Conservation (phyloP, 2,329 filamentous ascomycete species). For the Venturia asperata region DNA sequence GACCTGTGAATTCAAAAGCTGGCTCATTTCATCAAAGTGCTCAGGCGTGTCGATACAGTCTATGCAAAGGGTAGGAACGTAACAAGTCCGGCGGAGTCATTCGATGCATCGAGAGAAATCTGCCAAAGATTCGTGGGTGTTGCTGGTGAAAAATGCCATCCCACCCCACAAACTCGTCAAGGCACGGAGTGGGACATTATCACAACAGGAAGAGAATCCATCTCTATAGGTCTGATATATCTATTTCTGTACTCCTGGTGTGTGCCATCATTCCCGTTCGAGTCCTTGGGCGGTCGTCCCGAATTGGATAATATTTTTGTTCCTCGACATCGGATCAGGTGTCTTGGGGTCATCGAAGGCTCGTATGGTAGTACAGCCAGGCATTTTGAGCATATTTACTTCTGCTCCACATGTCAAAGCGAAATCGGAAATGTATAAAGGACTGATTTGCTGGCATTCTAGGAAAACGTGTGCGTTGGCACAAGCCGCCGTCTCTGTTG, state of each 20-base stretch:
- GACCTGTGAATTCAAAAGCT: no score
- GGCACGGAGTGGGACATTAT: not conserved
- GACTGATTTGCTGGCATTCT: not conserved
- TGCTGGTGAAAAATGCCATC: not conserved
- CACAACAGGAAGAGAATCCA: not conserved
- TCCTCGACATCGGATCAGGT: no score
- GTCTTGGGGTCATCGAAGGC: no score
- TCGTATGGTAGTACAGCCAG: not conserved
- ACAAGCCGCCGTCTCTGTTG: not conserved
- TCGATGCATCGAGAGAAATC: no score
- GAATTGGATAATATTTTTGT: not conserved
- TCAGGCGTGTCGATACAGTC: no score
- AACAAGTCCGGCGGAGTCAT: no score
- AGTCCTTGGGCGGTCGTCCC: not conserved
- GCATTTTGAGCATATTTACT: not conserved
- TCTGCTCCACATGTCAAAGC: not conserved
- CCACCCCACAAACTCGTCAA: not conserved
- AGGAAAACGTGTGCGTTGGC: not conserved
- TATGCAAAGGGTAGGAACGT: no score
- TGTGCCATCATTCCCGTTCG: not conserved
- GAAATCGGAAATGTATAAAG: not conserved
- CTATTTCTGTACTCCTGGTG: not conserved
- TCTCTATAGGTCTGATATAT: not conserved
- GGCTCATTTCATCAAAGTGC: no score
- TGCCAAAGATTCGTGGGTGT: no score